Percentiles rank a stretch among this genome's conserved stretches.
Conservation (phyloP, 2,329 filamentous ascomycete species). For the Verticillium albo-atrum region DNA sequence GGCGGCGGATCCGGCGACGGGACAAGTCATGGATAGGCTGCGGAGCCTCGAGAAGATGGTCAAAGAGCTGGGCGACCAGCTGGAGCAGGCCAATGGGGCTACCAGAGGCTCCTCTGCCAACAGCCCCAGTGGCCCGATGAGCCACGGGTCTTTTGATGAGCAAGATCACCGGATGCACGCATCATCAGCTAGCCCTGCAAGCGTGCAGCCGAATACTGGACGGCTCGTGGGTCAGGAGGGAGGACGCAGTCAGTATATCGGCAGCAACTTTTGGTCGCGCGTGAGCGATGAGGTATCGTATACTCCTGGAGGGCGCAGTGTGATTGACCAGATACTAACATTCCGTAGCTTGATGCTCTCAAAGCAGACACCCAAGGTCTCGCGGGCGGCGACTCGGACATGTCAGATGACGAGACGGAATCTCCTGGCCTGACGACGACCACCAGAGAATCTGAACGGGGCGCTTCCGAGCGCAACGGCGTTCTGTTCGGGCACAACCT, state of each 20-base stretch:
- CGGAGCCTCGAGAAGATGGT: conserved; percentile 46
- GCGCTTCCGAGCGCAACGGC: conserved; percentile 40
- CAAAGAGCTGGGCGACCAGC: conserved; percentile 40
- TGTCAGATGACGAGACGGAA: conserved; percentile 31
- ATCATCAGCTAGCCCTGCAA: conserved; percentile 3
- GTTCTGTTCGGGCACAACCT: conserved; percentile 48
- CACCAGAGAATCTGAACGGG: conserved; percentile 33
- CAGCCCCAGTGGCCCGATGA: not conserved
- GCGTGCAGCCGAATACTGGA: conserved; percentile 38
- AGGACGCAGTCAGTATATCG: conserved; percentile 40
- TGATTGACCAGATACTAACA: too few relatives aligned
- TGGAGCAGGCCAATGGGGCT: conserved; percentile 32
- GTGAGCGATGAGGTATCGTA: conserved; percentile 53
- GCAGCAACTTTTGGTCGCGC: conserved; percentile 50
- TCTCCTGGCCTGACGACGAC: conserved; percentile 21
- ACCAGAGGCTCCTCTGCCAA: conserved; percentile 13
- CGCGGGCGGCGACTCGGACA: conserved; percentile 26
- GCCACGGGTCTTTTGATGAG: not conserved
- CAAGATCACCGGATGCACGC: not conserved
- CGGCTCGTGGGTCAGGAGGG: conserved; percentile 41
- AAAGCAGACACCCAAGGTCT: conserved; percentile 33
- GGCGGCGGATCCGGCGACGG: conserved; percentile 20
- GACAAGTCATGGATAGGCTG: conserved; percentile 43
- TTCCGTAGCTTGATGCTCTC: conserved; percentile 35
- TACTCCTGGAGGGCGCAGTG: too few relatives aligned